Conservation (phyloP, 2,329 filamentous ascomycete genomes). For the Clarireedia paspali region DNA sequence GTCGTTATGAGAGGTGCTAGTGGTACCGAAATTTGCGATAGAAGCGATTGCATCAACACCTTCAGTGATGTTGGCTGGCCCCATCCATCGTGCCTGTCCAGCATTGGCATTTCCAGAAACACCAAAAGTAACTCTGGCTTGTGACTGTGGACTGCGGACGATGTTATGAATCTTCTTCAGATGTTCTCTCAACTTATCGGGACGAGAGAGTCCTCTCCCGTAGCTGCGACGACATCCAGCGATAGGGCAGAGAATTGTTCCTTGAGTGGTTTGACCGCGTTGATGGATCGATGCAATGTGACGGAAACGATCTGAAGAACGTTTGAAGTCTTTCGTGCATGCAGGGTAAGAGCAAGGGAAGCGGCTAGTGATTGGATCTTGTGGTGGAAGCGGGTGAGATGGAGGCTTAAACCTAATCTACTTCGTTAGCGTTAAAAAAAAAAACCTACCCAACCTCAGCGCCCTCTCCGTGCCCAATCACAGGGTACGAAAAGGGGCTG, state of each 20-base stretch:
- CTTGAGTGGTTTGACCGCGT: background rate
- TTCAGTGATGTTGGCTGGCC: too few relatives aligned
- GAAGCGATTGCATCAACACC: too few relatives aligned
- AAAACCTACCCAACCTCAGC: background rate
- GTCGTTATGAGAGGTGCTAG: too few relatives aligned
- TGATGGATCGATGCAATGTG: background rate
- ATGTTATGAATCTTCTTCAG: background rate
- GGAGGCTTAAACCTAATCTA: too few relatives aligned
- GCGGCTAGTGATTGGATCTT: background rate
- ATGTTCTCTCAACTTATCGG: background rate
- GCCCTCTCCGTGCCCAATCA: background rate
- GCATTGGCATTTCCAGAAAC: too few relatives aligned
- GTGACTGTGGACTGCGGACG: background rate
- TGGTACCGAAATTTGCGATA: too few relatives aligned
- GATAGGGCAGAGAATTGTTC: background rate
- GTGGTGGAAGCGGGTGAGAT: background rate
- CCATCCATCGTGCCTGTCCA: too few relatives aligned
- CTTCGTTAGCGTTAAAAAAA: too few relatives aligned
- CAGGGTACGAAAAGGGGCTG: background rate
- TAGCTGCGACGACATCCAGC: background rate
- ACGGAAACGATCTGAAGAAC: background rate
- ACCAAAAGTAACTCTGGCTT: background rate
- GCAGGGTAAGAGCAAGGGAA: background rate
- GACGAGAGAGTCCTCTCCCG: background rate
- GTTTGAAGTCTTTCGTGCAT: background rate